Evolutionary conservation across 805 yeast species (phyloP), one percentile per base, ranked within the genome.

Genomic region (Candida easanensis): DNA sequence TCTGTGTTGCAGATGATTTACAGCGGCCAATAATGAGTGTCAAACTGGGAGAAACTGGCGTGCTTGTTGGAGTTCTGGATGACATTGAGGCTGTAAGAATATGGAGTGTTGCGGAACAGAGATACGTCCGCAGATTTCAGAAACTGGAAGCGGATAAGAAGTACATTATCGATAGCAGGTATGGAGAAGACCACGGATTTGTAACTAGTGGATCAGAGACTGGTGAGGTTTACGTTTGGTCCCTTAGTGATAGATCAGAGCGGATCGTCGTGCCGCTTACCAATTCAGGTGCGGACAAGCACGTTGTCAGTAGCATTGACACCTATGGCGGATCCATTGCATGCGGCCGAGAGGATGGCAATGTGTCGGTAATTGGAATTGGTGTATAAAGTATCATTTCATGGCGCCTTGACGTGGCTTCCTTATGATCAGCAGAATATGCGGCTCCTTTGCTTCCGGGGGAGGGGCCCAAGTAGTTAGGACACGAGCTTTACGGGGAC

Each of bases 191-290:
- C 2, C 37, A 39, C 5, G 14, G 23, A 16, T 22, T 22, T 22
- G 36, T 48, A 9, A 36, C 35, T 2, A 37, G 43, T 17, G 54
- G 54, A 2, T 38, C 47, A 6, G 54, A 48, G 30, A 5, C 15
- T 25, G 54, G 54, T 1, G 33, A 41, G 5, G 26, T 45, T 5
- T 44, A 45, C 19, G 15, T 34, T 4, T 46, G 47, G 48, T 17
- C 5, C 14, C 6, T 11, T 4, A 5, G 5, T 4, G 26, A n/a
- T 19, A n/a, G 18, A n/a, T 16, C 22, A n/a, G 27, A 5, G 4
- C 18, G 19, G n/a, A 19, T n/a, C 27, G 26, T 9, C 18, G 27
- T 15, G 27, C 27, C 17, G 14, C 13, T 15, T 15, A 11, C 13
- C 5, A 16, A 16, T 8, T 3, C 39, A 5, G 42, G 18, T 13